Evolutionary conservation across 192 early-diverging fungal genomes (phyloP).

Genomic region (Helicostylum pulchrum): DNA sequence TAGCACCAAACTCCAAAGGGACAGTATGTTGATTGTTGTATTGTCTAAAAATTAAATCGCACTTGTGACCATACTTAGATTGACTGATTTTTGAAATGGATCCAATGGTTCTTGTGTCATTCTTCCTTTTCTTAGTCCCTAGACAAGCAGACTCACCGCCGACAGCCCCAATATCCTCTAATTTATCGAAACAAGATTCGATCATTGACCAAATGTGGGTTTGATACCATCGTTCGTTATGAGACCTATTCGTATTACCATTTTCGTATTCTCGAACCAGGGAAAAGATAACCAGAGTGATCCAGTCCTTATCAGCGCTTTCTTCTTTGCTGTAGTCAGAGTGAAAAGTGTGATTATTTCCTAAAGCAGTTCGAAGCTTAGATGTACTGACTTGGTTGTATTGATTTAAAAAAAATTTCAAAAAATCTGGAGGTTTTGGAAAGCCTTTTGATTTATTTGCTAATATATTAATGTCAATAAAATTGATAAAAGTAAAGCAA

Average conservation of each 20-base stretch:
- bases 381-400: no score
- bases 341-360: not conserved
- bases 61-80: not conserved
- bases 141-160: not conserved
- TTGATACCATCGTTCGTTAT: constrained; percentile 3
- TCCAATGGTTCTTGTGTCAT: not conserved
- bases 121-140: constrained; percentile 3
- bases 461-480: no score
- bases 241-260: not conserved
- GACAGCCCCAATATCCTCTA: not conserved
- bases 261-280: not conserved
- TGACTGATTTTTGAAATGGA: not conserved
- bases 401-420: no score
- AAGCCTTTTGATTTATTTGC: no score
- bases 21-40: not conserved
- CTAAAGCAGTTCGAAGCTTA: not conserved
- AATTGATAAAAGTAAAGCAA: no score
- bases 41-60: constrained; percentile 1
- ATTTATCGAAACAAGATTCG: constrained; percentile 1
- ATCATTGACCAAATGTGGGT: constrained; percentile 4
- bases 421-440: no score
- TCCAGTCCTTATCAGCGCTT: not conserved
- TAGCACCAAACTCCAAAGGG: not conserved
- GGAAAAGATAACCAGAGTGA: not conserved
- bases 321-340: not conserved